Evolutionary conservation across 352 stramenopile species (phyloP).

Genomic region (Thraustochytrium sp.): DNA sequence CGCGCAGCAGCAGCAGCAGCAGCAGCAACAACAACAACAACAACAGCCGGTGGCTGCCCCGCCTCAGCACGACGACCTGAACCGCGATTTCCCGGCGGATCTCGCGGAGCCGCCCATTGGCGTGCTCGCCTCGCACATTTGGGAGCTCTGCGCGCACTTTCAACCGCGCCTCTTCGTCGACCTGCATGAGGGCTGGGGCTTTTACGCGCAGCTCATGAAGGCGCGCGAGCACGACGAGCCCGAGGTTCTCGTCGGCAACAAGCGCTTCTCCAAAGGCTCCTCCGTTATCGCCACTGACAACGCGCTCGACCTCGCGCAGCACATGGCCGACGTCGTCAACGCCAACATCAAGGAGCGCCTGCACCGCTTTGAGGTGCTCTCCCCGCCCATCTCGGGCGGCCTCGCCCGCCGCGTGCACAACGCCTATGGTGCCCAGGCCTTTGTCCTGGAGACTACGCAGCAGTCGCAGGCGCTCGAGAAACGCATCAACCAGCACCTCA

Average conservation of each 20-base stretch:
- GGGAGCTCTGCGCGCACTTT: constrained; percentile 5
- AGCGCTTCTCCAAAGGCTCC: constrained; percentile 4
- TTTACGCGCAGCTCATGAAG: constrained; percentile 40
- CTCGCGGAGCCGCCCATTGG: not conserved
- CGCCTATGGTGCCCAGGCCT: constrained; percentile 14
- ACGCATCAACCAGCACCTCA: constrained; percentile 16
- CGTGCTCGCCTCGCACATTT: not conserved
- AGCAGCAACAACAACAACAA: not conserved
- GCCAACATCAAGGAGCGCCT: constrained; percentile 32
- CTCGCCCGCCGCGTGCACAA: constrained; percentile 25
- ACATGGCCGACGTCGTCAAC: constrained; percentile 31
- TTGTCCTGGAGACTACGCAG: constrained; percentile 44
- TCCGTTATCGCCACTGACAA: constrained; percentile 36
- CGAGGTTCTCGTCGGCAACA: constrained; percentile 13
- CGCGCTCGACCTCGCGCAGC: not conserved
- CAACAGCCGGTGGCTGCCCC: not conserved
- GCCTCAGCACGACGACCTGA: constrained; percentile 33
- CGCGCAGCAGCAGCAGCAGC: not conserved
- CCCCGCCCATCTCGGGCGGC: constrained; percentile 18
- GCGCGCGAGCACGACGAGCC: not conserved
- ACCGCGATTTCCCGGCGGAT: constrained; percentile 28
- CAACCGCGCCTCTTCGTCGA: constrained; percentile 31
- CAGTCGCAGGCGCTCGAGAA: constrained; percentile 34
- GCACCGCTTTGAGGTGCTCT: constrained; percentile 38
- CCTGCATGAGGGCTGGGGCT: constrained; percentile 41